Percentiles rank a stretch among this genome's conserved stretches.
Conservation (phyloP, 2,329 filamentous ascomycete species). For the Apiospora malaysiana region DNA sequence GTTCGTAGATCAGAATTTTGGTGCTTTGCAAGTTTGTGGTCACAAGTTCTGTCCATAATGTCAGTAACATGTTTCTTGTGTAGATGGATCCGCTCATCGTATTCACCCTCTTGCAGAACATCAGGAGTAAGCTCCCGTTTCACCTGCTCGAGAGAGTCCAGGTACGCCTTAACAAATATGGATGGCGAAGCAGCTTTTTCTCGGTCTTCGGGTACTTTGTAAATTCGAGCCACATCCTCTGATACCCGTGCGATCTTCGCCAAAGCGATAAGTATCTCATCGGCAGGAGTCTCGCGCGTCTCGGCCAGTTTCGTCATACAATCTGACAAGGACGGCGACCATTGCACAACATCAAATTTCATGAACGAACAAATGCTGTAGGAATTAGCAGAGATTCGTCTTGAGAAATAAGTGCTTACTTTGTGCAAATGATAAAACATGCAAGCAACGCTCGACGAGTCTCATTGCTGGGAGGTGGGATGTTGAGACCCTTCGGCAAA, state of each 20-base stretch:
- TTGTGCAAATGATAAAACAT: conserved; percentile 24
- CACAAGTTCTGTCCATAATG: conserved; percentile 40
- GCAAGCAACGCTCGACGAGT: conserved; percentile 31
- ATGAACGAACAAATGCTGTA: conserved; percentile 34
- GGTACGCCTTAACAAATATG: conserved; percentile 39
- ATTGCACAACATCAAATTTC: conserved; percentile 43
- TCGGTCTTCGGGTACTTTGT: conserved; percentile 29
- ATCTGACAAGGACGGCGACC: conserved; percentile 65
- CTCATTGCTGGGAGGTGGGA: conserved; percentile 27
- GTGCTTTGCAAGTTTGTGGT: conserved; percentile 42
- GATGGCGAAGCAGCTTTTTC: conserved; percentile 28
- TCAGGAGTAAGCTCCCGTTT: conserved; percentile 32
- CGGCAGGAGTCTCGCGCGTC: conserved; percentile 52
- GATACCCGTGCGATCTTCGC: conserved; percentile 32
- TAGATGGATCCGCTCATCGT: not conserved
- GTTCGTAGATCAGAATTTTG: conserved; percentile 47
- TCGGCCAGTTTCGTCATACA: conserved; percentile 54
- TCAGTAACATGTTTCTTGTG: not conserved
- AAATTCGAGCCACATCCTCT: conserved; percentile 34
- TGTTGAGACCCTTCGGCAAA: conserved; percentile 26
- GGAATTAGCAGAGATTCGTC: not conserved
- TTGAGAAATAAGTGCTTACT: conserved; percentile 8
- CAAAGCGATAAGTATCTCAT: conserved; percentile 52
- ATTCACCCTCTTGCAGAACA: conserved; percentile 39
- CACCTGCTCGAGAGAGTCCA: conserved; percentile 34